A percentile compares a stretch with the other conserved stretches of the same genome.
These are phyloP conservation scores for Scleroderma citrinum DNA, from an alignment of 768 basidiomycete genomes.

Conservation along the genomic window DNA sequence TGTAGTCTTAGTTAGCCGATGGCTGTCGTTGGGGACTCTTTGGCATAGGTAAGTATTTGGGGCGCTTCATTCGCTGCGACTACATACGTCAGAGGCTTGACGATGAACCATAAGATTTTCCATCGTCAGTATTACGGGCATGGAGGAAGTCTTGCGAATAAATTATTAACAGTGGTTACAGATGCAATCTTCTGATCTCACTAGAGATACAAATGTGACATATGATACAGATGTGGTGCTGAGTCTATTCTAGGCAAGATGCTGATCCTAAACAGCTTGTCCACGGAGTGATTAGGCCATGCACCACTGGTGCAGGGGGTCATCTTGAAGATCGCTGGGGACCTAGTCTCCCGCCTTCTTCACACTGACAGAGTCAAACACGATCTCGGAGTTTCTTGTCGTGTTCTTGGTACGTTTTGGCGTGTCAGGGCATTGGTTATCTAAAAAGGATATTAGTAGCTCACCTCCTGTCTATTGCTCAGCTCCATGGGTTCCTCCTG, in stretches of 20 bases:
- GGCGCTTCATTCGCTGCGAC: too few relatives aligned
- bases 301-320: not conserved
- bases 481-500: constrained; percentile 10
- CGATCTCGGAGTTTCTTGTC: constrained; percentile 13
- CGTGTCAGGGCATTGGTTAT: not conserved
- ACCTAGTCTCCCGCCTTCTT: constrained; percentile 12
- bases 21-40: too few relatives aligned
- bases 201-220: not conserved
- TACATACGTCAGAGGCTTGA: too few relatives aligned
- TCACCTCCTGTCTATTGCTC: constrained; percentile 7
- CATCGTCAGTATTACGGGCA: too few relatives aligned
- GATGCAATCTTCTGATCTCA: not conserved
- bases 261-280: not conserved
- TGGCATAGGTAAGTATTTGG: too few relatives aligned
- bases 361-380: constrained; percentile 12
- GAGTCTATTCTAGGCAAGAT: not conserved
- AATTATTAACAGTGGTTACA: not conserved
- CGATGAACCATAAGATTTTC: too few relatives aligned
- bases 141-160: not conserved
- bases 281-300: not conserved
- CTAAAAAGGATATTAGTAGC: not conserved
- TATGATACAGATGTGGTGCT: not conserved
- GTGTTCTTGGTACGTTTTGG: constrained; percentile 3
- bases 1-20: too few relatives aligned
- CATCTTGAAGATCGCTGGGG: not conserved